A percentile compares a stretch with the other conserved stretches of the same genome.
These are phyloP conservation scores for Solanum clarkiae DNA, from an alignment of 257 asterid genomes.

Conservation along the genomic window DNA sequence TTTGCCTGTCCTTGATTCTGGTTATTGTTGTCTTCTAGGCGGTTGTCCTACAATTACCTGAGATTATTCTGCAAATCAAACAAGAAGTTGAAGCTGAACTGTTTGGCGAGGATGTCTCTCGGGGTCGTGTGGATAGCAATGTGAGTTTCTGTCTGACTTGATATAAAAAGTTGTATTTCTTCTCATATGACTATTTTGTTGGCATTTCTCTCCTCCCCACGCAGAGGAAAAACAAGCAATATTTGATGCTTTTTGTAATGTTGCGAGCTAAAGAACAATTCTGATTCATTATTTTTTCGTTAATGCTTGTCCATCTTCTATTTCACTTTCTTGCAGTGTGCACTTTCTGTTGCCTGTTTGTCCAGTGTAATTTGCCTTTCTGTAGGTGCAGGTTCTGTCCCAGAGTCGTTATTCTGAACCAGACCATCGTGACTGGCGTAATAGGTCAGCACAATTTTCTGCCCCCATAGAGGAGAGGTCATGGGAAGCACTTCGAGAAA, in stretches of 20 bases:
- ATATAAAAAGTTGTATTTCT: background rate
- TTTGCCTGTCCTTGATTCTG: background rate
- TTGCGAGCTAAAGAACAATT: background rate
- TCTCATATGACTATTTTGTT: background rate
- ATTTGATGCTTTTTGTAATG: background rate
- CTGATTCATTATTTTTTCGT: background rate
- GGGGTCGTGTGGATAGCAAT: slow-evolving; percentile 63
- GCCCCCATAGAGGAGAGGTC: slow-evolving; percentile 32
- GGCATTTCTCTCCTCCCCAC: background rate
- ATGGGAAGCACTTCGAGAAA: slow-evolving; percentile 38
- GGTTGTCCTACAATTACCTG: slow-evolving; percentile 27
- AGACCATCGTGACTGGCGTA: slow-evolving; percentile 54
- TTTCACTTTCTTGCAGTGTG: background rate
- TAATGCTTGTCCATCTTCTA: background rate
- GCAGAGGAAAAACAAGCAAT: background rate
- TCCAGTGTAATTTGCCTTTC: background rate
- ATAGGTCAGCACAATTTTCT: slow-evolving; percentile 27
- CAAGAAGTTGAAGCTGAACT: slow-evolving; percentile 75
- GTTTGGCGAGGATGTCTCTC: slow-evolving; percentile 57
- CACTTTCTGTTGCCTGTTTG: background rate
- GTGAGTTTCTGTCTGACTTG: slow-evolving; percentile 31
- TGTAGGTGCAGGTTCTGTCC: slow-evolving; percentile 25
- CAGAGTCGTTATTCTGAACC: slow-evolving; percentile 57
- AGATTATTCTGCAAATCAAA: slow-evolving; percentile 57
- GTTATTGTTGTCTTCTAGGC: slow-evolving; percentile 28